A percentile compares a stretch with the other conserved stretches of the same genome.
phyloP scores from a whole-genome alignment of 257 asterid species.

The Fraxinus anomala region DNA sequence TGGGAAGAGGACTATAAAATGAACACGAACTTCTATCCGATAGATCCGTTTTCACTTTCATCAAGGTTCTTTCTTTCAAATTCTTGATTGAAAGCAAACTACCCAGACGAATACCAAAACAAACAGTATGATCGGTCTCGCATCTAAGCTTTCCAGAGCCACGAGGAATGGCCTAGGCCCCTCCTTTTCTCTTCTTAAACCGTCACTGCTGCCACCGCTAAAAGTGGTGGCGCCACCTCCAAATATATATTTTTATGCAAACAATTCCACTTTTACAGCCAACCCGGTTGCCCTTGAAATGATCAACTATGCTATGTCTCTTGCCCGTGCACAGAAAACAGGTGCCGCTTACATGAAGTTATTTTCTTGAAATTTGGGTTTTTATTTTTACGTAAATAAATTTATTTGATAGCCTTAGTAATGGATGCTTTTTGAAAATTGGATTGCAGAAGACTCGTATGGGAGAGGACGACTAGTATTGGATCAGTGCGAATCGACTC shows the following conservation, averaged over 20 bases:
- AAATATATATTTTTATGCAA: conserved; percentile 37
- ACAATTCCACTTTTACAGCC: conserved; percentile 31
- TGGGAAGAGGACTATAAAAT: background rate
- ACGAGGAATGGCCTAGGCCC: conserved; percentile 31
- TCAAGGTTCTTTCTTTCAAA: conserved; percentile 17
- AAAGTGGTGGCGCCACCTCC: conserved; percentile 34
- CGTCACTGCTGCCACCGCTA: conserved; percentile 29
- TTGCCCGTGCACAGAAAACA: conserved; percentile 73
- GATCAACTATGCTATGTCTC: conserved; percentile 74
- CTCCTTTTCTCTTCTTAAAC: conserved; percentile 36
- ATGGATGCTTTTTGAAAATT: conserved; percentile 12
- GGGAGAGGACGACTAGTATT: conserved; percentile 65
- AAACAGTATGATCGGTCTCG: conserved; percentile 46
- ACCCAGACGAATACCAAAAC: background rate
- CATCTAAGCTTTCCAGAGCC: conserved; percentile 45
- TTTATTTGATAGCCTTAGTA: conserved; percentile 2
- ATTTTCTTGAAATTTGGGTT: conserved; percentile 2
- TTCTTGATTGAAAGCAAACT: background rate
- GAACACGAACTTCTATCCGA: background rate
- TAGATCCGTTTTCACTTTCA: background rate
- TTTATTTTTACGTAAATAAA: background rate
- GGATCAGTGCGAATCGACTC: conserved; percentile 86
- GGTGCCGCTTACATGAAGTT: conserved; percentile 38
- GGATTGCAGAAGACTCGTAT: conserved; percentile 70
- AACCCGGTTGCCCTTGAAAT: conserved; percentile 73